A percentile compares a stretch with the other conserved stretches of the same genome.
phyloP scores from a whole-genome alignment of 2,329 filamentous ascomycete species.

The Aspergillus sp. region DNA sequence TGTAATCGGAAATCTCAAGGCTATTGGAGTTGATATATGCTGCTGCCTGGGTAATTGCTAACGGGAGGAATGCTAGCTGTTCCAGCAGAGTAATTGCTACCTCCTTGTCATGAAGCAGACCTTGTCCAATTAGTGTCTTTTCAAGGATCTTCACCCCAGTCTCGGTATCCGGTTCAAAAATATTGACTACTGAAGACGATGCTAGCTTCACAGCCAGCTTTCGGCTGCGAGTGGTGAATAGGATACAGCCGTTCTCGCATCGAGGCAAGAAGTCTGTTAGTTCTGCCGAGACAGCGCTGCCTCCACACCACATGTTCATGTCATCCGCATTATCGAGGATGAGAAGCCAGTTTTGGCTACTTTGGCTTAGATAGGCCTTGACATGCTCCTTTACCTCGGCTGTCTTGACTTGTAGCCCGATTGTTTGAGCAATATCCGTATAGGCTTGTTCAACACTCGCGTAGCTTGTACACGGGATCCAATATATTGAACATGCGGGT shows the following conservation, averaged over 20 bases:
- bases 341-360: slow-evolving; percentile 21
- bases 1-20: not conserved
- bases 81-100: slow-evolving; percentile 14
- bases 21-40: slow-evolving; percentile 19
- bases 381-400: slow-evolving; percentile 5
- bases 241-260: slow-evolving; percentile 22
- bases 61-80: slow-evolving; percentile 23
- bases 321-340: slow-evolving; percentile 27
- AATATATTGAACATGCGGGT: slow-evolving; percentile 25
- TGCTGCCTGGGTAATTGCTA: slow-evolving; percentile 27
- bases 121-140: not conserved
- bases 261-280: slow-evolving; percentile 17
- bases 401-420: slow-evolving; percentile 6
- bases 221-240: slow-evolving; percentile 28
- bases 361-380: slow-evolving; percentile 13
- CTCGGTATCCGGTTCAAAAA: not conserved
- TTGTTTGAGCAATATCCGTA: slow-evolving; percentile 6
- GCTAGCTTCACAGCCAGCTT: slow-evolving; percentile 19
- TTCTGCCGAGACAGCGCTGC: not conserved
- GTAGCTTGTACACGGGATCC: slow-evolving; percentile 26
- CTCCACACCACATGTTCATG: slow-evolving; percentile 14
- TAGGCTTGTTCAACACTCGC: slow-evolving; percentile 17
- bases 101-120: slow-evolving; percentile 11
- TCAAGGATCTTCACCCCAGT: not conserved
- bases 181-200: not conserved